These are phyloP conservation scores for Irpex rosettiformis DNA, from an alignment of 1,284 basidiomycete genomes.

Conservation along the genomic window DNA sequence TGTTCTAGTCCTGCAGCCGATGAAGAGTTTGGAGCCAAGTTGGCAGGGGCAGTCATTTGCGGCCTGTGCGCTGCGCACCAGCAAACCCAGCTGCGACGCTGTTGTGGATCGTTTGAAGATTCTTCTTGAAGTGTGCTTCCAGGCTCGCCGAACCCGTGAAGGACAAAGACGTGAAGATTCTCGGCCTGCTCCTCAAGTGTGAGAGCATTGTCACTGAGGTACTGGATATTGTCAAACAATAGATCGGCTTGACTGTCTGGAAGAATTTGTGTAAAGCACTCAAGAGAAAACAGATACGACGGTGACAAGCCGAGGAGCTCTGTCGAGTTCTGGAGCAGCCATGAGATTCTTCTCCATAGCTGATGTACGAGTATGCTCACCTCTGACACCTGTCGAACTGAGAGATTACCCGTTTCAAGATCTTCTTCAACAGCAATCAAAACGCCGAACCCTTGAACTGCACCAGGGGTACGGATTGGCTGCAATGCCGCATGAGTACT, in stretches of 20 bases:
- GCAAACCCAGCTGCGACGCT: constrained; percentile 68
- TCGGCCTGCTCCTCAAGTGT: constrained; percentile 49
- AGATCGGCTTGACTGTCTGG: constrained; percentile 68
- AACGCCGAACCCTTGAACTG: constrained; percentile 85
- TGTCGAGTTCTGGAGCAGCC: constrained; percentile 49
- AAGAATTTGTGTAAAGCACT: constrained; percentile 76
- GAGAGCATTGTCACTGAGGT: constrained; percentile 50
- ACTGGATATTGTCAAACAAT: constrained; percentile 79
- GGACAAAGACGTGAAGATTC: constrained; percentile 68
- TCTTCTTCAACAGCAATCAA: constrained; percentile 75
- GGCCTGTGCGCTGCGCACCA: constrained; percentile 84
- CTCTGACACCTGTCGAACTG: constrained; percentile 83
- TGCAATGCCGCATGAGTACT: constrained; percentile 22
- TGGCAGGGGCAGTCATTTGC: constrained; percentile 23
- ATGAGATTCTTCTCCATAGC: not conserved
- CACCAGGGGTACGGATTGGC: constrained; percentile 84
- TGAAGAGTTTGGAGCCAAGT: constrained; percentile 9
- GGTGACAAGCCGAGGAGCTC: constrained; percentile 76
- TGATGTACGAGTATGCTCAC: constrained; percentile 34
- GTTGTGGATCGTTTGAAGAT: constrained; percentile 30
- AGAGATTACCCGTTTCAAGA: constrained; percentile 52
- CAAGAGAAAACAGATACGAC: constrained; percentile 71
- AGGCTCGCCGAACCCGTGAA: constrained; percentile 71
- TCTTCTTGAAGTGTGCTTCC: constrained; percentile 40
- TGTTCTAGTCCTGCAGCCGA: constrained; percentile 17